Percentiles rank a stretch among this genome's conserved stretches.
phyloP scores from a whole-genome alignment of 352 stramenopile species.

The Salisapilia sapeloensis region DNA sequence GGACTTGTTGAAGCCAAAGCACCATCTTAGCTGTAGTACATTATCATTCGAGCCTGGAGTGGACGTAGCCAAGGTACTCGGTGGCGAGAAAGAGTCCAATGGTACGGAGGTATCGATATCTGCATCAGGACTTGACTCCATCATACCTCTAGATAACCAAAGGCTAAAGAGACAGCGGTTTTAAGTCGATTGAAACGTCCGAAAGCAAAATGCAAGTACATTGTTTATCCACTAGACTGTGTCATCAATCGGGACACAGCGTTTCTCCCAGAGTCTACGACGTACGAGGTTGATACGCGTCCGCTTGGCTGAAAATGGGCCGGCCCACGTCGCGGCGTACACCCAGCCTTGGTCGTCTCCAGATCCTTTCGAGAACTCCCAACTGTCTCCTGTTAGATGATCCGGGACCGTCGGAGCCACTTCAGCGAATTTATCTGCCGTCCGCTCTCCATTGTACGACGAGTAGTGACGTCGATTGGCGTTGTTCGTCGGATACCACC shows the following conservation, averaged over 20 bases:
- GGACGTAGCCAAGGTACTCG: neutral
- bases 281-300: slow-evolving; percentile 33
- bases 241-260: slow-evolving; percentile 10
- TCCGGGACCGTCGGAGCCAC: slow-evolving; percentile 17
- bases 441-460: slow-evolving; percentile 23
- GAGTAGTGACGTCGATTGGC: slow-evolving; percentile 31
- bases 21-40: slow-evolving; percentile 59
- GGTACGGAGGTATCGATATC: too few species aligned
- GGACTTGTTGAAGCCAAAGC: slow-evolving; percentile 87
- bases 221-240: too few species aligned
- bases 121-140: too few species aligned
- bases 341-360: slow-evolving; percentile 41
- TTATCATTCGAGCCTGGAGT: slow-evolving; percentile 12
- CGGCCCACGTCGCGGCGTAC: slow-evolving; percentile 41
- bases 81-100: too few species aligned
- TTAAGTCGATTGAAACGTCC: too few species aligned
- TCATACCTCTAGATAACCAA: too few species aligned
- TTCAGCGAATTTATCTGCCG: slow-evolving; percentile 22
- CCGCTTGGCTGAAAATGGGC: slow-evolving; percentile 35
- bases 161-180: too few species aligned
- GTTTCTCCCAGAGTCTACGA: slow-evolving; percentile 58
- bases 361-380: slow-evolving; percentile 26
- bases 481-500: slow-evolving; percentile 26
- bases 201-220: too few species aligned
- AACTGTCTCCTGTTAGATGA: slow-evolving; percentile 21